Evolutionary conservation across 306 rosid genomes (phyloP), one percentile per base, ranked within the genome.

Genomic region (Acacia melanoxylon): DNA sequence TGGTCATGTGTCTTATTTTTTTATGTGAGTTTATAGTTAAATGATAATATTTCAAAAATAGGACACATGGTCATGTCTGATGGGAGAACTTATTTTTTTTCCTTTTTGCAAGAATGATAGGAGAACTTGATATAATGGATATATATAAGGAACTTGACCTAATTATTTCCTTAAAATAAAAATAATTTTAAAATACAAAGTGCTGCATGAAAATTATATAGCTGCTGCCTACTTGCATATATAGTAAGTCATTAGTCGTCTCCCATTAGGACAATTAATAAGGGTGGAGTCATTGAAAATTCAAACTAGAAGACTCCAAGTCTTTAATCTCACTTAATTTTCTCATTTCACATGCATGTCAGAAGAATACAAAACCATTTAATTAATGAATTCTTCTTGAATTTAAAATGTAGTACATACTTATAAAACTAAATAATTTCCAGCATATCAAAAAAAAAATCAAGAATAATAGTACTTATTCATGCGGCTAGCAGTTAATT

Each of bases 181-280:
- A 56, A 56, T 56, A 12, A 56, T 4, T 56, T 56, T 56, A 56
- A 56, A 12, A 10, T 56, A 56, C 62, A 4, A 4, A n/a, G 27
- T 56, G 13, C 62, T n/a, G 62, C 62, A 56, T 56, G 62, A 56
- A n/a, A 56, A 56, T 56, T n/a, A n/a, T 15, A 20, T 56, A 78
- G 83, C 75, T 82, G 71, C 71, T 78, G 42, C 62, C 88, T 41
- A 19, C 67, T 61, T 22, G 12, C 12, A 8, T 13, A 37, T 6
- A 37, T 48, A 48, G 3, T 6, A 3, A 24, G 14, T n/a, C 63
- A 58, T 45, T 62, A 11, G 85, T 78, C 75, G 88, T 68, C 81
- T 66, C 83, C 75, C 65, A 74, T 71, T 52, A 66, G 41, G 62
- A 22, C 73, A 65, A 42, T 69, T 42, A 51, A 14, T 44, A 8